Base-by-base conservation (phyloP, 192 early-diverging fungal species). In the Diversispora epigaea region DNA sequence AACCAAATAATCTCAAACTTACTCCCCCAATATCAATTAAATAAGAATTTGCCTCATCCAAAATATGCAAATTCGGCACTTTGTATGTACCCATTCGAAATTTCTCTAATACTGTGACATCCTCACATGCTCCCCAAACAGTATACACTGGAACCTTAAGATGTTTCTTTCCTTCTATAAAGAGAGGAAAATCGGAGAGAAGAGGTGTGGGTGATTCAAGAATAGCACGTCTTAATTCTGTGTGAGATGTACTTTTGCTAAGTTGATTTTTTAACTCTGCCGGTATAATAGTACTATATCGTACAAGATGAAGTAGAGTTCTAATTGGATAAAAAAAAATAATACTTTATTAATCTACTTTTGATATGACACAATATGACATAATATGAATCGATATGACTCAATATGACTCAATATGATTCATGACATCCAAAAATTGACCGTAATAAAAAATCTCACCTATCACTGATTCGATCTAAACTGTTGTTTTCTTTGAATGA, bases 81-180 rank as follows among this genome's bases (percentile, higher is more conserved):
- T 69, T 71, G 50, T 89, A 89, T 55, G 86, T 83, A 45, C 70
- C 61, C 11, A 62, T 66, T 40, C 87, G 77, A 68, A 89, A 87
- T 73, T 84, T 85, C 46, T 89, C 87, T 72, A 89, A 52, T 25
- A 89, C 83, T 19, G 78, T 70, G 10, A 89, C 86, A 77, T 89
- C 87, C 70, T 89, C 87, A 55, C 87, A 89, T 4, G 83, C 84
- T 25, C 87, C 87, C 87, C 87, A 89, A 10, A 89, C 84, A 1
- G 87, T 86, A 61, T 87, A 89, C 0, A 89, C 83, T 5, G 87
- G 87, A 6, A 87, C 84, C 40, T 84, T 83, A 21, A 89, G 57
- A 11, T 76, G 50, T 22, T 83, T 81, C 22, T 81, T 67, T 57
- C 82, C 84, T 2, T 82, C 62, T 9, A 84, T 68, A 43, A 80